A percentile compares a stretch with the other conserved stretches of the same genome.
These are phyloP conservation scores for Cladosporium sp. DNA, from an alignment of 2,329 filamentous ascomycete species.

Conservation along the genomic window DNA sequence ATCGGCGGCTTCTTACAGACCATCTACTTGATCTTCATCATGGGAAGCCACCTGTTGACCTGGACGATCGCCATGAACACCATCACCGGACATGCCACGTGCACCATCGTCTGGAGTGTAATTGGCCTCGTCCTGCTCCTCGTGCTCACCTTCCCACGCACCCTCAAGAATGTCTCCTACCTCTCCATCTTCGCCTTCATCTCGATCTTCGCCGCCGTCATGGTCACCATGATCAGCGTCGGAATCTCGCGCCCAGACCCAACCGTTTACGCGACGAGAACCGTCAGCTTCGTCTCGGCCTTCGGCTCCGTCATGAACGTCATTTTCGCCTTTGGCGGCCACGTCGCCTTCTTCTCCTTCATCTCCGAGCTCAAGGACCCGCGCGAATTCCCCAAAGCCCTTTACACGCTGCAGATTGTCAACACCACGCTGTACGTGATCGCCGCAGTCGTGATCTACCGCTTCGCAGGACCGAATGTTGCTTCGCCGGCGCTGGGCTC, in stretches of 20 bases:
- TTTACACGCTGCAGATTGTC: constrained; percentile 60
- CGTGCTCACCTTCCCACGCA: constrained; percentile 61
- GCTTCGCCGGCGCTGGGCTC: constrained; percentile 66
- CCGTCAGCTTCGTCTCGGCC: constrained; percentile 48
- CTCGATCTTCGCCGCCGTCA: constrained; percentile 60
- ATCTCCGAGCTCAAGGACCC: constrained; percentile 65
- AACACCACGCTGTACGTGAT: constrained; percentile 64
- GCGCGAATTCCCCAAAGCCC: constrained; percentile 61
- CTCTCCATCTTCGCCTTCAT: constrained; percentile 58
- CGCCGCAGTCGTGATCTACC: constrained; percentile 66
- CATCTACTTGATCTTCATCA: constrained; percentile 67
- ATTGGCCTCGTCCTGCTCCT: constrained; percentile 60
- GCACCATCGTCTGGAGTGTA: constrained; percentile 66
- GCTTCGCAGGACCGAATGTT: constrained; percentile 61
- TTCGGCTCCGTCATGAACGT: constrained; percentile 68
- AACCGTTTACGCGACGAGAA: constrained; percentile 39
- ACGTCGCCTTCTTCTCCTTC: constrained; percentile 67
- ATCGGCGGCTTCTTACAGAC: constrained; percentile 63
- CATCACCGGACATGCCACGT: constrained; percentile 61
- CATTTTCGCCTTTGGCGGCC: constrained; percentile 65
- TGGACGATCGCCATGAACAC: constrained; percentile 71
- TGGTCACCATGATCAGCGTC: constrained; percentile 66
- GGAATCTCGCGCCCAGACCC: constrained; percentile 52
- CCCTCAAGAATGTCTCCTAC: constrained; percentile 63
- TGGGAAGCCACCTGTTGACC: constrained; percentile 68